phyloP scores from a whole-genome alignment of 2,329 filamentous ascomycete genomes.

The Penicillium sp. region DNA sequence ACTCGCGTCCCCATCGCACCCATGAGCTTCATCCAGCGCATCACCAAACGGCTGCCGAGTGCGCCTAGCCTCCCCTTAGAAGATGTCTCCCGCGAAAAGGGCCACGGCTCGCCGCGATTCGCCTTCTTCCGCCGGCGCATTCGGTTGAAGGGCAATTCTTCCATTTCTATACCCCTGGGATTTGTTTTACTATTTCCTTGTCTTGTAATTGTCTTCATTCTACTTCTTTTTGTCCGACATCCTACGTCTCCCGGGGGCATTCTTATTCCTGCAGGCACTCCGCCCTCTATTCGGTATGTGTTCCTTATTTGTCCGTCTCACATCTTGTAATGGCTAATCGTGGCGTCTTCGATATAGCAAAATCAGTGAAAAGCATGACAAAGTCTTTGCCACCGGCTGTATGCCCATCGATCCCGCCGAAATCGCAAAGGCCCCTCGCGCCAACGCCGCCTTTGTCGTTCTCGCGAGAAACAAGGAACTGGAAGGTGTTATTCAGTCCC shows the following conservation, averaged over 20 bases:
- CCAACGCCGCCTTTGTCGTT: constrained; percentile 93
- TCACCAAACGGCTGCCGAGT: constrained; percentile 49
- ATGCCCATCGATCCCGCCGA: constrained; percentile 66
- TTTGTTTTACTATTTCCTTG: constrained; percentile 89
- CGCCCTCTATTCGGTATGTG: constrained; percentile 79
- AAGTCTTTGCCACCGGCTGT: constrained; percentile 90
- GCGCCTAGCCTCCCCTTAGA: constrained; percentile 45
- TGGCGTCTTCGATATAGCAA: constrained; percentile 53
- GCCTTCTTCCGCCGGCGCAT: constrained; percentile 82
- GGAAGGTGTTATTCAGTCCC: constrained; percentile 89
- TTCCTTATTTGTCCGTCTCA: neutral
- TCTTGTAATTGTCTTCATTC: constrained; percentile 83
- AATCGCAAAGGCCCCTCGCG: constrained; percentile 55
- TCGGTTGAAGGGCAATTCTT: constrained; percentile 84
- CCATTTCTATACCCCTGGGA: constrained; percentile 84
- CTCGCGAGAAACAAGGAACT: constrained; percentile 93
- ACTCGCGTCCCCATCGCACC: constrained; percentile 30
- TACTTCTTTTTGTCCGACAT: constrained; percentile 83
- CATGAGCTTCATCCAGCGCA: constrained; percentile 53
- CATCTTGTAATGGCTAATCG: constrained; percentile 14
- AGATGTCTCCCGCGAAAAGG: constrained; percentile 44
- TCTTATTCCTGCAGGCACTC: constrained; percentile 79
- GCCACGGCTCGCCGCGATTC: constrained; percentile 48
- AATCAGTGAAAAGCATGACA: constrained; percentile 96
- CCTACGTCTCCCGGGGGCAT: constrained; percentile 76